A percentile compares a stretch with the other conserved stretches of the same genome.
These are phyloP conservation scores for Trichopus zeylanicus DNA, from an alignment of 116 monocot species.

Conservation along the genomic window DNA sequence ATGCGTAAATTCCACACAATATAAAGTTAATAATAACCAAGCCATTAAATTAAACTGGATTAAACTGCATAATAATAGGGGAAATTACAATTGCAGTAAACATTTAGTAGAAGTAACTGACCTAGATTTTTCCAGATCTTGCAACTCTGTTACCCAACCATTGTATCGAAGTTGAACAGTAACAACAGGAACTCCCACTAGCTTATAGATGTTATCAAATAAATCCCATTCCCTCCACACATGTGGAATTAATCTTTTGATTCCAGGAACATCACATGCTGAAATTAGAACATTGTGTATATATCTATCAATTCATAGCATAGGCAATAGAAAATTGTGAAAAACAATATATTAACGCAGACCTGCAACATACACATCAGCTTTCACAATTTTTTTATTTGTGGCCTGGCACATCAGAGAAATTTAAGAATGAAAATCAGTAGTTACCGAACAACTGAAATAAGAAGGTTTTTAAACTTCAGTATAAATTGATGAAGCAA, in stretches of 20 bases:
- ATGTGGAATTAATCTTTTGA: conserved; percentile 84
- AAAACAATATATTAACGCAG: conserved; percentile 8
- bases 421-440: not conserved
- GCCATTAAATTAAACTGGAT: not conserved
- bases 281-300: conserved; percentile 12
- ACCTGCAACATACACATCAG: conserved; percentile 99
- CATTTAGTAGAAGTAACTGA: conserved; percentile 10
- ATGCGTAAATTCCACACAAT: not conserved
- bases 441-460: no score
- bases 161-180: conserved; percentile 96
- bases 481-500: no score
- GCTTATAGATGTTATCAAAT: conserved; percentile 83
- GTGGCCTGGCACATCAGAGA: conserved; percentile 58
- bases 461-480: no score
- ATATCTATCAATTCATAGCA: conserved; percentile 8
- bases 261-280: conserved; percentile 99
- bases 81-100: not conserved
- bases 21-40: no score
- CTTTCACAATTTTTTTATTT: conserved; percentile 68
- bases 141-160: conserved; percentile 96
- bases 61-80: not conserved
- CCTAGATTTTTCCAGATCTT: conserved; percentile 80
- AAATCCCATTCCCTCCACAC: conserved; percentile 85
- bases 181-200: conserved; percentile 94
- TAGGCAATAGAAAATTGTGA: not conserved